Evolutionary conservation across 257 asterid species (phyloP).

Genomic region (Solanum megistacrolobum): DNA sequence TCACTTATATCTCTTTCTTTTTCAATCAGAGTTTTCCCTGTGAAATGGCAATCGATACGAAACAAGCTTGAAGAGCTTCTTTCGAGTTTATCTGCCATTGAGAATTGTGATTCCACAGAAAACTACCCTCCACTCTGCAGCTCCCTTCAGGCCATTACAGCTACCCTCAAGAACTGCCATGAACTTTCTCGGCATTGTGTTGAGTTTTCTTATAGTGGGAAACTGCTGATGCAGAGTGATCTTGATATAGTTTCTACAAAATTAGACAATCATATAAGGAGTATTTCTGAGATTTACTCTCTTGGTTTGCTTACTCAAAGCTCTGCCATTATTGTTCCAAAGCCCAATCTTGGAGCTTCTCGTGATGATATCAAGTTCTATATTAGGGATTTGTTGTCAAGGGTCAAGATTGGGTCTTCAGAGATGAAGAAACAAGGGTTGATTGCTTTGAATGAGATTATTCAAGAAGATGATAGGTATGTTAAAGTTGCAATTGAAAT

Average conservation of each 20-base stretch:
- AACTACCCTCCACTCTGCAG: conserved; percentile 30
- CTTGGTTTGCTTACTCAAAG: conserved; percentile 57
- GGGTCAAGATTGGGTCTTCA: conserved; percentile 55
- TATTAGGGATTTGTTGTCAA: conserved; percentile 50
- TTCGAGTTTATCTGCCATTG: conserved; percentile 53
- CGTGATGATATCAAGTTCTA: conserved; percentile 64
- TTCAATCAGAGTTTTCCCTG: conserved; percentile 53
- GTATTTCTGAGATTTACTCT: conserved; percentile 47
- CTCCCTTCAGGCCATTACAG: conserved; percentile 39
- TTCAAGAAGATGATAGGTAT: conserved; percentile 61
- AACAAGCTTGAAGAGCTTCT: conserved; percentile 65
- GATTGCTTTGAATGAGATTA: conserved; percentile 40
- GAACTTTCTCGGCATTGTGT: conserved; percentile 44
- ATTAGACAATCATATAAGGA: conserved; percentile 36
- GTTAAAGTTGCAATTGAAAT: conserved; percentile 44
- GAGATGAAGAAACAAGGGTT: conserved; percentile 80
- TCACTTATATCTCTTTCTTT: conserved; percentile 55
- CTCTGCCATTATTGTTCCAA: conserved; percentile 61
- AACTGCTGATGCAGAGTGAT: conserved; percentile 88
- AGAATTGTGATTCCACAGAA: conserved; percentile 41
- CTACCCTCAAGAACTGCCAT: conserved; percentile 34
- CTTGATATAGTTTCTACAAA: conserved; percentile 51
- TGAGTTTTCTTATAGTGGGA: conserved; percentile 55
- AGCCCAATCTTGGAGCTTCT: conserved; percentile 61
- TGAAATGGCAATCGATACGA: conserved; percentile 56